phyloP scores from a whole-genome alignment of 73 alveolate species.

The Paramecium sexaurelia region DNA sequence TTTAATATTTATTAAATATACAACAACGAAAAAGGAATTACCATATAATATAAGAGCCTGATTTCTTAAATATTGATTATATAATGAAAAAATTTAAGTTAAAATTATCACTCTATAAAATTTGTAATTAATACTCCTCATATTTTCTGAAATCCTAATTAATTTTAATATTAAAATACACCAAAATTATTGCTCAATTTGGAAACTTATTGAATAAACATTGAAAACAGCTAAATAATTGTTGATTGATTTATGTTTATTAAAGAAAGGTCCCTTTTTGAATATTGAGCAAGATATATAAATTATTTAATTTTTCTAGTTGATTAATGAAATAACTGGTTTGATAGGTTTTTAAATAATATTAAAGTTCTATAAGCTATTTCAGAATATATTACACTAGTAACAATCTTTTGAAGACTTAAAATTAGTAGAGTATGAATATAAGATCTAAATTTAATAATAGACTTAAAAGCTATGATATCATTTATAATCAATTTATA shows the following conservation, averaged over 20 bases:
- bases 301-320: too few species aligned
- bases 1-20: too few species aligned
- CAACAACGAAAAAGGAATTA: too few species aligned
- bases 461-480: neutral
- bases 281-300: too few species aligned
- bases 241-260: neutral
- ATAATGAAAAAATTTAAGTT: neutral
- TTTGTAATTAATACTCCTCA: neutral
- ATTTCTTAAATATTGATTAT: neutral
- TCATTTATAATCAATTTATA: too few species aligned
- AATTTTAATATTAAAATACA: too few species aligned
- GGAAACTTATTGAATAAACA: neutral
- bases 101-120: neutral
- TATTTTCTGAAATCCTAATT: conserved; percentile 21
- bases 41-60: neutral
- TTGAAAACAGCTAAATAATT: neutral
- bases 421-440: neutral
- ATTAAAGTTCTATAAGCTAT: neutral
- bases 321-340: too few species aligned
- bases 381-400: neutral
- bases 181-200: too few species aligned
- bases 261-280: neutral
- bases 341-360: neutral
- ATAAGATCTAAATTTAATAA: neutral
- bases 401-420: neutral